Conservation (phyloP, 306 rosid genomes). For the Delonix regia region DNA sequence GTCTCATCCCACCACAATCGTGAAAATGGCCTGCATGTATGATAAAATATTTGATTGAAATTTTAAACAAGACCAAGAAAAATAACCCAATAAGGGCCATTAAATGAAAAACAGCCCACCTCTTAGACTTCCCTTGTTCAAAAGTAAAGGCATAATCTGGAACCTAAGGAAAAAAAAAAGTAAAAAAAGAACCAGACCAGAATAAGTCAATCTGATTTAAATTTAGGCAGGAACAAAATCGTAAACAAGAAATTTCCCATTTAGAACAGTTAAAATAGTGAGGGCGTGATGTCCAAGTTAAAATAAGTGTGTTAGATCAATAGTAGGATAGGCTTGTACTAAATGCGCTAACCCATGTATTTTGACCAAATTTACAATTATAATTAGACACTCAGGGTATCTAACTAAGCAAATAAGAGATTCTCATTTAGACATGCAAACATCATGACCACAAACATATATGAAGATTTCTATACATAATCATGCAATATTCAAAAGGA, state of each 20-base stretch:
- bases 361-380: too few species aligned
- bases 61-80: slow-evolving; percentile 23
- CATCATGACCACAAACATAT: slow-evolving; percentile 16
- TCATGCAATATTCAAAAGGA: not conserved
- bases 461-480: not conserved
- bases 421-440: not conserved
- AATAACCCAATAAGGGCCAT: not conserved
- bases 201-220: not conserved
- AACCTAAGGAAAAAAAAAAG: slow-evolving; percentile 45
- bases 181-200: not conserved
- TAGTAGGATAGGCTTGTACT: too few species aligned
- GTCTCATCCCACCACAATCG: slow-evolving; percentile 99
- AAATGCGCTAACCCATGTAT: too few species aligned
- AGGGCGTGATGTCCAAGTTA: not conserved
- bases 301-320: not conserved
- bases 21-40: slow-evolving; percentile 72
- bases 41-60: slow-evolving; percentile 5
- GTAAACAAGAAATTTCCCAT: slow-evolving; percentile 17
- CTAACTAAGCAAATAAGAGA: too few species aligned
- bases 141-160: slow-evolving; percentile 76
- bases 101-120: slow-evolving; percentile 49
- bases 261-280: not conserved
- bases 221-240: slow-evolving; percentile 3
- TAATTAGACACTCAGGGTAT: too few species aligned
- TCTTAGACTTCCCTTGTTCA: slow-evolving; percentile 81